Percentiles rank a stretch among this genome's conserved stretches.
Conservation (phyloP, 768 basidiomycete genomes). For the Piloderma croceum region DNA sequence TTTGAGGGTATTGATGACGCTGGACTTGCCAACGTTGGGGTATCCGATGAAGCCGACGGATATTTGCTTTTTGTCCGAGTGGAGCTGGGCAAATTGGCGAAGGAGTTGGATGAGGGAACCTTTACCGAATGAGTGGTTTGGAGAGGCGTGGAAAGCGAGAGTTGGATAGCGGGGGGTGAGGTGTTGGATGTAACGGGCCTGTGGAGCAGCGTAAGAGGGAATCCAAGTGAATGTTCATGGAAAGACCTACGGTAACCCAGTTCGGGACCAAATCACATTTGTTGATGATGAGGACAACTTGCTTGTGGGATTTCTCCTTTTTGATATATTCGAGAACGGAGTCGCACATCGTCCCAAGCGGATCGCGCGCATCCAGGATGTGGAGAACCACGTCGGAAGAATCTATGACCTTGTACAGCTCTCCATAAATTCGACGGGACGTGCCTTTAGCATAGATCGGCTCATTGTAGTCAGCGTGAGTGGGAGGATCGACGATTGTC, state of each 20-base stretch:
- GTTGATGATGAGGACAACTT: conserved; percentile 93
- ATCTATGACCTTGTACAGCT: conserved; percentile 98
- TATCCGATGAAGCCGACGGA: conserved; percentile 98
- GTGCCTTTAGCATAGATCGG: conserved; percentile 96
- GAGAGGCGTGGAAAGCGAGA: conserved; percentile 97
- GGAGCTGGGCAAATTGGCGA: conserved; percentile 92
- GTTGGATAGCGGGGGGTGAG: conserved; percentile 93
- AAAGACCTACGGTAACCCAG: conserved; percentile 87
- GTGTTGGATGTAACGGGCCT: conserved; percentile 96
- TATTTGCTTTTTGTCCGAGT: conserved; percentile 99
- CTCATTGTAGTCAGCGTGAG: conserved; percentile 77
- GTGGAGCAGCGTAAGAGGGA: conserved; percentile 2
- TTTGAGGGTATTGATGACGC: conserved; percentile 98
- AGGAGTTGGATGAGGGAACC: conserved; percentile 96
- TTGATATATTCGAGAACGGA: conserved; percentile 88
- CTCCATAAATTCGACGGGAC: conserved; percentile 92
- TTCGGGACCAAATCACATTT: conserved; percentile 98
- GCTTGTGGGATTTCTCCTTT: conserved; percentile 97
- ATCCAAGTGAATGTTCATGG: not conserved
- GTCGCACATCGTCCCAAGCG: conserved; percentile 91
- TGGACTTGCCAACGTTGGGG: conserved; percentile 96
- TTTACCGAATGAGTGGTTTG: conserved; percentile 98
- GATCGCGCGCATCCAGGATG: conserved; percentile 92
- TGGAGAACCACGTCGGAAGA: conserved; percentile 96
- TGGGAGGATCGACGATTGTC: conserved; percentile 45